Evolutionary conservation across 2,329 filamentous ascomycete species (phyloP).

Genomic region (Cercospora beticola): DNA sequence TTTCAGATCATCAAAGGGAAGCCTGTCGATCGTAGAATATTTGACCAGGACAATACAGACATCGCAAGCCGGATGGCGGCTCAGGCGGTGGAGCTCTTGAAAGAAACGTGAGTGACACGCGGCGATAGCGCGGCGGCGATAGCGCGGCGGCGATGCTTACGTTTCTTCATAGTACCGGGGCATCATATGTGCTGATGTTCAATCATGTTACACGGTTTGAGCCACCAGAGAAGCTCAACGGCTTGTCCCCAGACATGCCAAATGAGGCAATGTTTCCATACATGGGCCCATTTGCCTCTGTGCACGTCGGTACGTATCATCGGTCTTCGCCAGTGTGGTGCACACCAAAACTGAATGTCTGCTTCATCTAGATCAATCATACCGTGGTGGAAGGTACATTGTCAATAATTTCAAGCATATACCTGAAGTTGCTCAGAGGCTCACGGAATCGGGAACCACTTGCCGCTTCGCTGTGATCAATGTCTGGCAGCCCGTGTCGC

Average conservation of each 20-base stretch:
- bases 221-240: neutral
- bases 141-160: neutral
- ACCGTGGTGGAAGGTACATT: neutral
- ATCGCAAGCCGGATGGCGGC: neutral
- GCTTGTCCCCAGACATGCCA: neutral
- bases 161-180: neutral
- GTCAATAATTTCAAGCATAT: neutral
- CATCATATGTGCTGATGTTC: neutral
- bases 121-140: too few relatives aligned
- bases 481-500: neutral
- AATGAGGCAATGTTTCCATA: neutral
- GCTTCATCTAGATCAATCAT: neutral
- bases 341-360: neutral
- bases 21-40: neutral
- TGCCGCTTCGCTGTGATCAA: neutral
- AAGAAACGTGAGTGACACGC: neutral
- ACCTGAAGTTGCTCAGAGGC: neutral
- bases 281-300: neutral
- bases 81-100: neutral
- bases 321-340: neutral
- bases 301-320: neutral
- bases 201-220: neutral
- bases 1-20: neutral
- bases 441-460: neutral
- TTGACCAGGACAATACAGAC: neutral